These are phyloP conservation scores for Yamagishiella unicocca DNA, from an alignment of 139 green algal species.

Conservation along the genomic window DNA sequence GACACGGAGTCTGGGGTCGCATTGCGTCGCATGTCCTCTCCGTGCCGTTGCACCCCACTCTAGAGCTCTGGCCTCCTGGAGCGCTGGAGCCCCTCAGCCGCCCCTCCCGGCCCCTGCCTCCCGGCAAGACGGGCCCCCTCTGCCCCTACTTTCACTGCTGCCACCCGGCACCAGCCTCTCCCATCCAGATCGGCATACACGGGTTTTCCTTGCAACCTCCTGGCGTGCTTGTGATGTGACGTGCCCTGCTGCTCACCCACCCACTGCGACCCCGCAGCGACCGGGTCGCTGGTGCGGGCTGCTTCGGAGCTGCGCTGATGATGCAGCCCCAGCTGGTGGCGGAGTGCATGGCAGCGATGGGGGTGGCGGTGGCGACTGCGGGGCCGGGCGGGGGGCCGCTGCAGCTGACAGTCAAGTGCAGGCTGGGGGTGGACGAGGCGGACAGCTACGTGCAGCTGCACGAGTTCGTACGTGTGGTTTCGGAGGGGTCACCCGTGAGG, in stretches of 20 bases:
- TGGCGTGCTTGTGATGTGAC: too few relatives aligned
- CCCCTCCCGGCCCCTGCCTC: too few relatives aligned
- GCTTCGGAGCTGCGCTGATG: conserved; percentile 94
- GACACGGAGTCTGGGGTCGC: too few relatives aligned
- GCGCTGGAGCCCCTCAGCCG: too few relatives aligned
- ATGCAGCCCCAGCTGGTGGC: conserved; percentile 82
- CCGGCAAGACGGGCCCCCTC: neutral
- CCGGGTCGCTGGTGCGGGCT: conserved; percentile 90
- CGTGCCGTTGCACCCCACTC: too few relatives aligned
- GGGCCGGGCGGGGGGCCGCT: neutral
- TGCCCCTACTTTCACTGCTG: neutral
- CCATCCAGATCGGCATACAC: too few relatives aligned
- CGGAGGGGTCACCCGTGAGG: conserved; percentile 62
- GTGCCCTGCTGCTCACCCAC: too few relatives aligned
- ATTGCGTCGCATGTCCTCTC: too few relatives aligned
- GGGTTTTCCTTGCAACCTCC: too few relatives aligned
- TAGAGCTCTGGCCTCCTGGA: too few relatives aligned
- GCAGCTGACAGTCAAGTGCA: conserved; percentile 91
- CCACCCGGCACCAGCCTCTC: too few relatives aligned
- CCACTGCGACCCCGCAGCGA: too few relatives aligned
- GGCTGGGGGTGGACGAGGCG: conserved; percentile 75
- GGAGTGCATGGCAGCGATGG: conserved; percentile 78
- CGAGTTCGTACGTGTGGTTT: conserved; percentile 82
- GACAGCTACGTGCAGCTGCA: conserved; percentile 81
- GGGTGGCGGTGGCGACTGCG: conserved; percentile 32